phyloP scores from a whole-genome alignment of 2,329 filamentous ascomycete genomes.

The Whalleya microplaca region DNA sequence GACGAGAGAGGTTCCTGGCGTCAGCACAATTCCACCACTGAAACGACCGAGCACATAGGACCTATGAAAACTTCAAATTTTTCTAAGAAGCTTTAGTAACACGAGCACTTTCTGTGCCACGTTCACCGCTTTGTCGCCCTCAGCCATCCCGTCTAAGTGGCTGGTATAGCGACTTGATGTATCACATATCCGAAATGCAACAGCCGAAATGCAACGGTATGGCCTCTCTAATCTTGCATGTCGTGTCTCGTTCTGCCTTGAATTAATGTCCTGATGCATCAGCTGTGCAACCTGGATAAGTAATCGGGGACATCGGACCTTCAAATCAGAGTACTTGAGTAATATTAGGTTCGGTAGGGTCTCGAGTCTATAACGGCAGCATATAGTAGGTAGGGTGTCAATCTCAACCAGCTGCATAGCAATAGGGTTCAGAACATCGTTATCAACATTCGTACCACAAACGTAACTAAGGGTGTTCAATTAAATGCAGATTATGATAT shows the following conservation, averaged over 20 bases:
- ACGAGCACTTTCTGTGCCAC: background rate
- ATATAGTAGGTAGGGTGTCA: too few relatives aligned
- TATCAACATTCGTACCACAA: too few relatives aligned
- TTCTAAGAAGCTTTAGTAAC: background rate
- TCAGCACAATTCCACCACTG: too few relatives aligned
- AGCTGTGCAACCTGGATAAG: background rate
- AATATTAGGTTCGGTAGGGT: background rate
- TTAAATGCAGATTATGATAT: too few relatives aligned
- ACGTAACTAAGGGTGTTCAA: too few relatives aligned
- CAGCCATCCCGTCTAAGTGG: background rate
- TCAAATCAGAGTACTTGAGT: background rate
- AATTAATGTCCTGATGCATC: background rate
- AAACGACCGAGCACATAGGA: too few relatives aligned
- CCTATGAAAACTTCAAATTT: background rate
- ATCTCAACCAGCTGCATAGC: too few relatives aligned
- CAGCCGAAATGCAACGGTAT: background rate
- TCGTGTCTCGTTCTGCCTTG: background rate
- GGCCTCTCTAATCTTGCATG: too few relatives aligned
- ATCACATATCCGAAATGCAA: background rate
- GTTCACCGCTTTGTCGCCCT: background rate
- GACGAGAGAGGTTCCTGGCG: too few relatives aligned
- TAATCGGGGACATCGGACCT: background rate
- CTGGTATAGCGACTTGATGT: background rate
- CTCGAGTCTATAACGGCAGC: too few relatives aligned
- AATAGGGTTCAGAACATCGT: too few relatives aligned